Conservation (phyloP, 2,329 filamentous ascomycete genomes). For the Sarocladium kiliense region DNA sequence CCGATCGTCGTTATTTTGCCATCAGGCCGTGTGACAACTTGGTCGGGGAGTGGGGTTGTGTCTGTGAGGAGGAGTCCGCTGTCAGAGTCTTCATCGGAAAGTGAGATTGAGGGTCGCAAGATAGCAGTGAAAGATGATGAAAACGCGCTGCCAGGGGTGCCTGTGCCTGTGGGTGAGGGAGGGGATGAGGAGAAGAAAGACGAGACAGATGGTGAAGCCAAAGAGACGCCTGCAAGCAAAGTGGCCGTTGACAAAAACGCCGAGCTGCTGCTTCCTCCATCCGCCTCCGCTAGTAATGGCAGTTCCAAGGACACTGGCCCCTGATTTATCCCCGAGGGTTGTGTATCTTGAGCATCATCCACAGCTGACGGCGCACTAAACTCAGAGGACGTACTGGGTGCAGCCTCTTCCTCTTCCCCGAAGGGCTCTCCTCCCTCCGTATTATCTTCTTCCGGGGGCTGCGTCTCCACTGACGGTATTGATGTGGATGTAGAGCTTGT, state of each 20-base stretch:
- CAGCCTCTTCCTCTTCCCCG: neutral
- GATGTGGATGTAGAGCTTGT: neutral
- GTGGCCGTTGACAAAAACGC: constrained; percentile 4
- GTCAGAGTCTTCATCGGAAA: constrained; percentile 8
- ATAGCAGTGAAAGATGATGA: constrained; percentile 7
- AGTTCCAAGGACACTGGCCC: constrained; percentile 7
- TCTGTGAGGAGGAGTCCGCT: neutral
- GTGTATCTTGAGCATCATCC: neutral
- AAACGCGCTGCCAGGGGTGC: neutral
- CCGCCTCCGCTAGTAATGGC: constrained; percentile 1
- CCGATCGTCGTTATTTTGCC: constrained; percentile 10
- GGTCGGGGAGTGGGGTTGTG: constrained; percentile 13
- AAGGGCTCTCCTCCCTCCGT: neutral
- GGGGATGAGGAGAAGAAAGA: constrained; percentile 7
- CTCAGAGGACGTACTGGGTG: constrained; percentile 6
- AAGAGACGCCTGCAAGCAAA: constrained; percentile 1
- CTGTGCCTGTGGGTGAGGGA: constrained; percentile 7
- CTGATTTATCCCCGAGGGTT: neutral
- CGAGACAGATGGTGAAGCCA: constrained; percentile 2
- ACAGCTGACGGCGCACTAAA: neutral
- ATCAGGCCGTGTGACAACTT: constrained; percentile 10
- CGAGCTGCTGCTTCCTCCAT: neutral
- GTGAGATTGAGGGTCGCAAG: constrained; percentile 1
- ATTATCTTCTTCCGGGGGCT: neutral
- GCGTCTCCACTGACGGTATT: neutral